These are phyloP conservation scores for Leccinum sublutescens DNA, from an alignment of 768 basidiomycete genomes.

Conservation along the genomic window DNA sequence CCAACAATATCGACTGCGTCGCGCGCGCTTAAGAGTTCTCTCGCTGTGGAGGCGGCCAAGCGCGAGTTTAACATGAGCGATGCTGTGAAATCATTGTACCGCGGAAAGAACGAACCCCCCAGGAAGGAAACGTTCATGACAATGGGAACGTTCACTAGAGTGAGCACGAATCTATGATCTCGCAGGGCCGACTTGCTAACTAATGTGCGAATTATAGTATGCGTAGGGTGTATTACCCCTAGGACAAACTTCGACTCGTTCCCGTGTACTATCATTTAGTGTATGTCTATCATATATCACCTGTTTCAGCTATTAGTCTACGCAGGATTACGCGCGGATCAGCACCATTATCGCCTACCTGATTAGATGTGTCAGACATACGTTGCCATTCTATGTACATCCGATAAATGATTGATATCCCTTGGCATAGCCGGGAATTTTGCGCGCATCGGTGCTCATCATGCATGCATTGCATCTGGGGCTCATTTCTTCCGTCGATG, in stretches of 20 bases:
- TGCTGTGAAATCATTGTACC: slow-evolving; percentile 80
- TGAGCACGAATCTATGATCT: slow-evolving; percentile 38
- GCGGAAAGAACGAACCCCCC: slow-evolving; percentile 48
- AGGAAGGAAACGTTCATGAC: slow-evolving; percentile 90
- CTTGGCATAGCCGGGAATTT: too few relatives aligned
- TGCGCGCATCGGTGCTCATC: too few relatives aligned
- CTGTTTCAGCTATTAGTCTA: not conserved
- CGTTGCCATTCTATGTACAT: too few relatives aligned
- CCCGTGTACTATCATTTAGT: slow-evolving; percentile 6
- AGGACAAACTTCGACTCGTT: not conserved
- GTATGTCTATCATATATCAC: slow-evolving; percentile 12
- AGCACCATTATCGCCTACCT: not conserved
- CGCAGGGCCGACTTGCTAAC: slow-evolving; percentile 1
- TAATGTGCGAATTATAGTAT: slow-evolving; percentile 15
- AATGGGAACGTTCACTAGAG: slow-evolving; percentile 88
- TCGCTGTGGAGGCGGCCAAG: slow-evolving; percentile 81
- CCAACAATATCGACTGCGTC: slow-evolving; percentile 56
- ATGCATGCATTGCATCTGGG: too few relatives aligned
- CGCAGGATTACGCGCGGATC: not conserved
- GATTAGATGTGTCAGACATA: too few relatives aligned
- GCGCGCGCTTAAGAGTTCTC: slow-evolving; percentile 64
- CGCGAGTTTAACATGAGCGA: slow-evolving; percentile 82
- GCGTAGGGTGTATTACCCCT: slow-evolving; percentile 9
- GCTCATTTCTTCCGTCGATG: too few relatives aligned
- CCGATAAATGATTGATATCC: too few relatives aligned